Percentiles rank a stretch among this genome's conserved stretches.
Conservation (phyloP, 768 basidiomycete species). For the Boletus edulis region DNA sequence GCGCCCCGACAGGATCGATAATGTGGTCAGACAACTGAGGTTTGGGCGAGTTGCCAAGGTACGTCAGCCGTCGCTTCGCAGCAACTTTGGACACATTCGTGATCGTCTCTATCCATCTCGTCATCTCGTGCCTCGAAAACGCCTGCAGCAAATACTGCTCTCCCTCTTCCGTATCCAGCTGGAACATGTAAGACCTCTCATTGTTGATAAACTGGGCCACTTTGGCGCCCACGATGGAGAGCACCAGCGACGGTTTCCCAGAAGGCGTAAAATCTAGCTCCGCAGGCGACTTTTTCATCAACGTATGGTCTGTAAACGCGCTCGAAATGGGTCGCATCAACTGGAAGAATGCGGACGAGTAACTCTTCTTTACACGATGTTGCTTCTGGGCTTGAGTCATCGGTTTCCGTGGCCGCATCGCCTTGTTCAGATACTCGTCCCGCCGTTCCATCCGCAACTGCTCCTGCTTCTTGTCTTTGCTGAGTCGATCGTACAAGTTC, state of each 20-base stretch:
- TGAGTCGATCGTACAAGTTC: slow-evolving; percentile 61
- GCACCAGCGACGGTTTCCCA: slow-evolving; percentile 72
- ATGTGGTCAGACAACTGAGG: slow-evolving; percentile 74
- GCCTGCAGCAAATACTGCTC: slow-evolving; percentile 82
- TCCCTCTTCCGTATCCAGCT: slow-evolving; percentile 84
- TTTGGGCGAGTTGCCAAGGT: slow-evolving; percentile 74
- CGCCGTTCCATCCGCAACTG: slow-evolving; percentile 69
- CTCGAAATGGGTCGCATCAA: slow-evolving; percentile 89
- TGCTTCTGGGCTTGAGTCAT: slow-evolving; percentile 60
- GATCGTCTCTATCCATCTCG: slow-evolving; percentile 75
- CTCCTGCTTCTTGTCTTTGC: slow-evolving; percentile 75
- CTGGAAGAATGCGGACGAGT: slow-evolving; percentile 76
- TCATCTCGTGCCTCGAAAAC: slow-evolving; percentile 65
- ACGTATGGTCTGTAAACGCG: slow-evolving; percentile 69
- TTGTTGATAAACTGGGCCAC: slow-evolving; percentile 73
- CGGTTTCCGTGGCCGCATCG: slow-evolving; percentile 60
- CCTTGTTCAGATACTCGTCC: slow-evolving; percentile 71
- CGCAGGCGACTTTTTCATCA: slow-evolving; percentile 55
- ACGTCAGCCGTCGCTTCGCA: slow-evolving; percentile 77
- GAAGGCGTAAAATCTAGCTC: slow-evolving; percentile 73
- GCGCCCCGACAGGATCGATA: slow-evolving; percentile 49
- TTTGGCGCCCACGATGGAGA: slow-evolving; percentile 71
- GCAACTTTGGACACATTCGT: slow-evolving; percentile 67
- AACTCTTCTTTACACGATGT: slow-evolving; percentile 85
- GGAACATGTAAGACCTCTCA: slow-evolving; percentile 79